A percentile compares a stretch with the other conserved stretches of the same genome.
These are phyloP conservation scores for Teratosphaeria pseudoeucalypti DNA, from an alignment of 2,329 filamentous ascomycete species.

Conservation along the genomic window DNA sequence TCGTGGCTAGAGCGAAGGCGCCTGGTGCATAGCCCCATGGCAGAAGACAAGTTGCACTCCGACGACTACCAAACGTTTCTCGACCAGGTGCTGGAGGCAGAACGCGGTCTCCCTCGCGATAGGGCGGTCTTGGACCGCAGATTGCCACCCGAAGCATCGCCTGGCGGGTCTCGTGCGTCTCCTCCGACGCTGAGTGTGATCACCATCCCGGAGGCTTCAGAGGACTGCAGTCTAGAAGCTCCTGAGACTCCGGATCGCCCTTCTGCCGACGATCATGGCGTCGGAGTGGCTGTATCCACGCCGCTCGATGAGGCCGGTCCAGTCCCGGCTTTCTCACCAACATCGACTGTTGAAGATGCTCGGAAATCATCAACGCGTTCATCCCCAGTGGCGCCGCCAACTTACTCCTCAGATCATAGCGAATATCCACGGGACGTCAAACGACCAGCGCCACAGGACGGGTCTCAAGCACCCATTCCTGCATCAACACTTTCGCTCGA, in stretches of 20 bases:
- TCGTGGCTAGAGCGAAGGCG: slow-evolving; percentile 1
- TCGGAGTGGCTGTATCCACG: background rate
- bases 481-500: background rate
- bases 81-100: slow-evolving; percentile 4
- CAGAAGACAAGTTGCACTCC: slow-evolving; percentile 4
- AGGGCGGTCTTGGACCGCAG: background rate
- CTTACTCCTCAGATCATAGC: background rate
- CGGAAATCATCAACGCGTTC: background rate
- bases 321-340: background rate
- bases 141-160: background rate
- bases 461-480: background rate
- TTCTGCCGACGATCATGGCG: background rate
- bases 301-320: background rate
- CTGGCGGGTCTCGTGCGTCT: background rate
- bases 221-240: background rate
- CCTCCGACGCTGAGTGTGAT: background rate
- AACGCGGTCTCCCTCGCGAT: slow-evolving; percentile 1
- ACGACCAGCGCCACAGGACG: background rate
- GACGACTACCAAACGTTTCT: slow-evolving; percentile 7
- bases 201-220: background rate
- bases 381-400: background rate
- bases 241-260: background rate
- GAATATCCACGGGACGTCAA: background rate
- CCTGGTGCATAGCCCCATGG: background rate
- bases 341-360: background rate